Percentiles rank a stretch among this genome's conserved stretches.
These are phyloP conservation scores for Xanthoconium separans DNA, from an alignment of 1,284 basidiomycete species.

Conservation along the genomic window DNA sequence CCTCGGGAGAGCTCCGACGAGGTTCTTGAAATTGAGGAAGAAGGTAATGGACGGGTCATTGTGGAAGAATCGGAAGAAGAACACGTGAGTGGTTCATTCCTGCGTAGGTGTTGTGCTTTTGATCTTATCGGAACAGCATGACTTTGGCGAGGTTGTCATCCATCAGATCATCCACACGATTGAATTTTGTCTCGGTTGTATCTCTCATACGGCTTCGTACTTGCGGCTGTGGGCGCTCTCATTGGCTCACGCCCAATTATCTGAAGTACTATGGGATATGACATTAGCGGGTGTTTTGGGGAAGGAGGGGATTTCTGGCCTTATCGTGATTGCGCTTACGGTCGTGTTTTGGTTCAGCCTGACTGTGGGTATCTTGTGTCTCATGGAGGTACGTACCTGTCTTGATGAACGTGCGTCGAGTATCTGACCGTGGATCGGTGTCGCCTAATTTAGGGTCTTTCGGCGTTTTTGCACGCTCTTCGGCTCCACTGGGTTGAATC, in stretches of 20 bases:
- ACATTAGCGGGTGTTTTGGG: constrained; percentile 65
- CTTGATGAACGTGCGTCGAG: constrained; percentile 18
- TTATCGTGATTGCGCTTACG: constrained; percentile 63
- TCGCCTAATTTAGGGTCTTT: constrained; percentile 64
- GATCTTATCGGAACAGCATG: constrained; percentile 61
- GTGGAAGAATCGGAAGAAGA: constrained; percentile 68
- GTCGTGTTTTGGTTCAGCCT: constrained; percentile 80
- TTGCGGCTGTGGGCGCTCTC: constrained; percentile 99
- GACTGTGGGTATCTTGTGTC: constrained; percentile 79
- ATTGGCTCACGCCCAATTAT: constrained; percentile 95
- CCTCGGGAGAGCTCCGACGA: constrained; percentile 52
- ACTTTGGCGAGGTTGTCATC: constrained; percentile 93
- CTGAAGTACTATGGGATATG: constrained; percentile 93
- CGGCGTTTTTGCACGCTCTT: constrained; percentile 94
- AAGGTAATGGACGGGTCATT: constrained; percentile 76
- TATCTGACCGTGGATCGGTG: constrained; percentile 10
- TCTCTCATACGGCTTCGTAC: constrained; percentile 99
- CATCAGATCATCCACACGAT: constrained; percentile 99
- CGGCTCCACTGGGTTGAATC: constrained; percentile 98
- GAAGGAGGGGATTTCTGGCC: constrained; percentile 54
- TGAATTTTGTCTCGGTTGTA: constrained; percentile 97
- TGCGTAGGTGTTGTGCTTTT: constrained; percentile 10
- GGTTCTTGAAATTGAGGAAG: constrained; percentile 79
- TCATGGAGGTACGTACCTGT: constrained; percentile 81
- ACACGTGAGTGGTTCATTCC: constrained; percentile 48